phyloP scores from a whole-genome alignment of 2,329 filamentous ascomycete genomes.

The Verticillium alfalfae region DNA sequence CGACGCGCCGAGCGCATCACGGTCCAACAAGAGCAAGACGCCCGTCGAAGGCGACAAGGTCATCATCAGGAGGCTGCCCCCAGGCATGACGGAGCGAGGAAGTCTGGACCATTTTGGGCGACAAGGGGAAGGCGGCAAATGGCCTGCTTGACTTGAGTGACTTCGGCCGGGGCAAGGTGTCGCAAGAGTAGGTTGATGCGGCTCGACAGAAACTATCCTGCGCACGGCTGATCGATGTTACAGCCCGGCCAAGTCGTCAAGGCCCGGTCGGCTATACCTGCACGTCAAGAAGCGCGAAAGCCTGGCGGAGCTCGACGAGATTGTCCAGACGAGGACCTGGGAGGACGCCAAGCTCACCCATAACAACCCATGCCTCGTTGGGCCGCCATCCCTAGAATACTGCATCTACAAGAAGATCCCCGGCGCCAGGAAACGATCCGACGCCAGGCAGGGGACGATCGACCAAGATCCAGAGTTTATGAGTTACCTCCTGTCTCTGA shows the following conservation, averaged over 20 bases:
- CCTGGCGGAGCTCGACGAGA: constrained; percentile 62
- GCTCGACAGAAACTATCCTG: not conserved
- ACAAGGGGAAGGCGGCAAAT: constrained; percentile 74
- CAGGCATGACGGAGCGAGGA: constrained; percentile 77
- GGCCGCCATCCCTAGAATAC: constrained; percentile 75
- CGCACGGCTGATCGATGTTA: constrained; percentile 2
- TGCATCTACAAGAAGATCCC: constrained; percentile 81
- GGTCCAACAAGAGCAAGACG: constrained; percentile 40
- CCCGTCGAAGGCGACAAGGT: constrained; percentile 71
- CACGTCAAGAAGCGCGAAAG: constrained; percentile 70
- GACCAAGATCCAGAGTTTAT: constrained; percentile 97
- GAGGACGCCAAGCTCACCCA: constrained; percentile 76
- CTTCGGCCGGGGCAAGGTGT: constrained; percentile 64
- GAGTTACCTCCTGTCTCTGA: constrained; percentile 81
- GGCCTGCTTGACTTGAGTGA: constrained; percentile 82
- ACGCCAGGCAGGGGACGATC: constrained; percentile 87
- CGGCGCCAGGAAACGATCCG: constrained; percentile 65
- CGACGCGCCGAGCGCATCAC: constrained; percentile 21
- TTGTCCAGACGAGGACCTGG: constrained; percentile 65
- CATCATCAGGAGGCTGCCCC: constrained; percentile 76
- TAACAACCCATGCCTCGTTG: constrained; percentile 66
- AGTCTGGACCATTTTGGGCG: constrained; percentile 65
- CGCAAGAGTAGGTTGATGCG: constrained; percentile 63
- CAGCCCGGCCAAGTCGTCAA: constrained; percentile 80
- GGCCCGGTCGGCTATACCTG: constrained; percentile 74